Evolutionary conservation across 805 yeast species (phyloP), one percentile per base, ranked within the genome.

Genomic region (Cyberlindnera galapagoensis): DNA sequence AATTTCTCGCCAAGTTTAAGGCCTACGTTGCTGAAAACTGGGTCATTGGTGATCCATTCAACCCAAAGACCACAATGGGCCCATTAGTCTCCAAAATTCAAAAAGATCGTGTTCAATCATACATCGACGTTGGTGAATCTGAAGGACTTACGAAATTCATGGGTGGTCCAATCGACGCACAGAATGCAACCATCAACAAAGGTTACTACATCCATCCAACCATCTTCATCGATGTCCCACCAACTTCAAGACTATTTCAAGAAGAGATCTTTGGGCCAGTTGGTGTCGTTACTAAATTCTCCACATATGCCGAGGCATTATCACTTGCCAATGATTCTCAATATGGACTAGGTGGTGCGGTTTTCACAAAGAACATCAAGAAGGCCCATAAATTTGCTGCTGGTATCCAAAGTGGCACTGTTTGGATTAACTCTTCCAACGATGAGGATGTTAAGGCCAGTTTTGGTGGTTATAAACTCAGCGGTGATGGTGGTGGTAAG

Each of bases 241-340:
- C 78, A 40, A 56, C 67, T 20, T 77, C 79, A 74, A 63, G 69
- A 38, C 72, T 85, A 31, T 80, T 78, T 36, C 67, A 68, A 43
- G 94, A 85, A 57, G 95, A 85, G 59, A 83, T 85, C 37, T 85
- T 85, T 56, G 95, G 95, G 13, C 95, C 95, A 11, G 95, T 85
- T 21, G 85, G 79, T 17, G 66, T 76, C 7, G 65, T 80, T 21
- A 73, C 79, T 36, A 74, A 71, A 56, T 85, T 85, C 60, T 52
- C 62, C 22, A 62, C 76, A 19, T 80, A 76, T 43, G 80, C 74
- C 30, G 88, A 84, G 42, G 94, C 75, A 5, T 42, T 85, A 18
- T 61, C 56, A 40, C 67, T 66, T 38, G 94, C 94, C 44, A 85
- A 85, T 56, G 73, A 71, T 46, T 69, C 86, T 9, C 68, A 67